These are phyloP conservation scores for Diplodia intermedia DNA, from an alignment of 2,329 filamentous ascomycete genomes.

Conservation along the genomic window DNA sequence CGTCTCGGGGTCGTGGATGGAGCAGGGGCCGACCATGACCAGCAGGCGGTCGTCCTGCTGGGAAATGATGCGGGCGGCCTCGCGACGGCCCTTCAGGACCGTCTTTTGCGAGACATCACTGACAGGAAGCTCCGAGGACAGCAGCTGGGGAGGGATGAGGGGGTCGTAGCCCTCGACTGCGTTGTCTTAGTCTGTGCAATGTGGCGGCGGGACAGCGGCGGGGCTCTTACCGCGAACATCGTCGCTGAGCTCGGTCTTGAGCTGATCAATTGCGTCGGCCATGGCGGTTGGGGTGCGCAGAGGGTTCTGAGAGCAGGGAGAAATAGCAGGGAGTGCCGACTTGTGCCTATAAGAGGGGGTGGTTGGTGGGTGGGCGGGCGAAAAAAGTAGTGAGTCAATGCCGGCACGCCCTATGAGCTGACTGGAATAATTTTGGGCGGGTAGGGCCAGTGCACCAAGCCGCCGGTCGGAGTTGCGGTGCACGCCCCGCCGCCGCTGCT, in stretches of 20 bases:
- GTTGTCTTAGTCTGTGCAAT: constrained; percentile 6
- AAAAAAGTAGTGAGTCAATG: constrained; percentile 31
- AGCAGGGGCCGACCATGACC: constrained; percentile 94
- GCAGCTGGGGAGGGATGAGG: constrained; percentile 84
- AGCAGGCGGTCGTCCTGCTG: constrained; percentile 84
- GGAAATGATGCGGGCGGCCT: constrained; percentile 77
- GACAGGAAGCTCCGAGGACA: constrained; percentile 82
- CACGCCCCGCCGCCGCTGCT: background rate
- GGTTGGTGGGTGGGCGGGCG: background rate
- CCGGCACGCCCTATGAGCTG: background rate
- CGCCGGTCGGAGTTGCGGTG: constrained; percentile 10
- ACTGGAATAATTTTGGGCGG: constrained; percentile 23
- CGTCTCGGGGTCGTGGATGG: constrained; percentile 89
- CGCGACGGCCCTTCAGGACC: constrained; percentile 73
- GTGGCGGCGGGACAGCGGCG: constrained; percentile 30
- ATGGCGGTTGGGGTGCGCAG: constrained; percentile 35
- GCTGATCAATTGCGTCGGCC: constrained; percentile 35
- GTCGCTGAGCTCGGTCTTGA: constrained; percentile 50
- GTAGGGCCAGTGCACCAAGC: background rate
- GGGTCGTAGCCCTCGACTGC: constrained; percentile 93
- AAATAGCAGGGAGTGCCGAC: constrained; percentile 26
- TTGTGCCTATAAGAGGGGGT: constrained; percentile 31
- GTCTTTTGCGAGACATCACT: constrained; percentile 67
- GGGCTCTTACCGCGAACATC: constrained; percentile 60
- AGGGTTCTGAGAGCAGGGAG: constrained; percentile 30